Evolutionary conservation across 2,329 filamentous ascomycete species (phyloP), one percentile per base, ranked within the genome.

Genomic region (Sclerotinia sclerotiorum): DNA sequence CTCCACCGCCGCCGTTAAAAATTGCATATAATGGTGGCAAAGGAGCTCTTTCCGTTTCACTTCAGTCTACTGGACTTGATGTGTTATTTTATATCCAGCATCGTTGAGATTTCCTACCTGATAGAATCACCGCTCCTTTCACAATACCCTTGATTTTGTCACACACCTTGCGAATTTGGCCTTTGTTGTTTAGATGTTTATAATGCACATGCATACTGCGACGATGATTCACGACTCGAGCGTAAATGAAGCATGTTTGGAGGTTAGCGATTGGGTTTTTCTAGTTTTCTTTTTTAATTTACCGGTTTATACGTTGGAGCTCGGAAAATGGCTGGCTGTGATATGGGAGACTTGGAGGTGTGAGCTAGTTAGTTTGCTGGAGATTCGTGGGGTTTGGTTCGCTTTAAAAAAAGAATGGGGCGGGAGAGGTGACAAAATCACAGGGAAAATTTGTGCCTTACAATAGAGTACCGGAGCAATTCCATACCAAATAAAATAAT

Each of bases 261-360:
- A 66, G 73, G 72, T 69, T 72, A 74, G 74, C 74, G 73, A 69
- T 73, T 71, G 57, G 49, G 54, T 68, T 73, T 73, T 69, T 67
- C 49, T 69, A 56, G 24, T 65, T 65, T 68, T 68, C n/a, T 27
- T 32, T 66, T n/a, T 24, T 39, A 13, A 61, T 62, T 46, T 39
- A 21, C n/a, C 21, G 60, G 48, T 39, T 51, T 32, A 51, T 63
- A 63, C 48, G 32, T 51, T 63, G 35, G 32, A 27, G 29, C 29
- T 35, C 46, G 15, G 29, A 13, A 63, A 51, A 27, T n/a, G 46
- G 46, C 32, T 63, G 32, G 46, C 29, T 51, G 60, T 19, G 46
- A 51, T 21, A 39, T 63, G 60, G 39, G 46, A 35, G 46, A 24
- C 27, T 35, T 32, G 32, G 35, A 42, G 3, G 42, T 32, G 42